Percentiles rank a stretch among this genome's conserved stretches.
Conservation (phyloP, 352 stramenopile genomes). For the Phytophthora aleatoria region DNA sequence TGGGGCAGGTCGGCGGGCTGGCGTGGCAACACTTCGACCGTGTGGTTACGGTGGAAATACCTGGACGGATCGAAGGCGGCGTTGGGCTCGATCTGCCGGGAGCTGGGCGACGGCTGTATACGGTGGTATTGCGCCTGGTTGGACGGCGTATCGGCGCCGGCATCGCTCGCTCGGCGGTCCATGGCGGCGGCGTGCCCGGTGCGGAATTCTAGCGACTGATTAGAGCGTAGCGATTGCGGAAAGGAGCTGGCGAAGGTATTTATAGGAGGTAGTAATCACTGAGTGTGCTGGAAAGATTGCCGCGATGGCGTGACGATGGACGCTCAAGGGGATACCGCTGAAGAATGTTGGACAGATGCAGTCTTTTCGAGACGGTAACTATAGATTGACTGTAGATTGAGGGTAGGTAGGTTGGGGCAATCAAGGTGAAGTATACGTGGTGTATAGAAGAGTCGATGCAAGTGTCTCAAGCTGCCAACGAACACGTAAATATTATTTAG, state of each 20-base stretch:
- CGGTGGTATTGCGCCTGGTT: slow-evolving; percentile 33
- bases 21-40: slow-evolving; percentile 67
- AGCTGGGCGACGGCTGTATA: slow-evolving; percentile 28
- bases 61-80: slow-evolving; percentile 13
- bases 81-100: slow-evolving; percentile 14
- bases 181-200: slow-evolving; percentile 11
- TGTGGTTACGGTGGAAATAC: slow-evolving; percentile 78
- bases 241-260: slow-evolving; percentile 7
- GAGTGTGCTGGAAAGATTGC: slow-evolving; percentile 14
- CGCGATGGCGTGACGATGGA: background rate
- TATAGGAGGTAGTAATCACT: slow-evolving; percentile 21
- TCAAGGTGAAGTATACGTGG: background rate
- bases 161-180: slow-evolving; percentile 24
- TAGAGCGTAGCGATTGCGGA: slow-evolving; percentile 14
- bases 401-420: background rate
- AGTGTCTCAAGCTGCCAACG: background rate
- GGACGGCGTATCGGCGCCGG: slow-evolving; percentile 11
- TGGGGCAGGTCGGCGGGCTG: slow-evolving; percentile 42
- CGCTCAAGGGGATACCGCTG: background rate
- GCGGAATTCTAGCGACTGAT: slow-evolving; percentile 25
- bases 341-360: background rate
- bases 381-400: background rate
- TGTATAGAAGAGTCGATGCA: background rate
- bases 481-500: too few relatives aligned
- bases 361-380: slow-evolving; percentile 5